Conservation (phyloP, 1,139 yeast genomes). For the Yamadazyma friedrichii region DNA sequence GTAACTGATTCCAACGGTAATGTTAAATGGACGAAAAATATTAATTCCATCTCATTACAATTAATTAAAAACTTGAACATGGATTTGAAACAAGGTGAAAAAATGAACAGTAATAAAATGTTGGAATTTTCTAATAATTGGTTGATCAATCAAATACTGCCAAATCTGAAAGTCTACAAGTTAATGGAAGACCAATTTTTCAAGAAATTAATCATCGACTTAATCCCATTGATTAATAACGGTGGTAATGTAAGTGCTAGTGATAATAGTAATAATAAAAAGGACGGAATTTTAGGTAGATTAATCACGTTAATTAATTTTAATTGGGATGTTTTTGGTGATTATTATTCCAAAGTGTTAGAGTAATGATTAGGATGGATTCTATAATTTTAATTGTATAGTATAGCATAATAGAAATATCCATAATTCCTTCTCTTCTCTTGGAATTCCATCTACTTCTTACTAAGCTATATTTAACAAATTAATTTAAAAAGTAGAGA, state of each 20-base stretch:
- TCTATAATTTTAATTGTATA: constrained; percentile 1
- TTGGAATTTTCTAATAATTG: constrained; percentile 69
- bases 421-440: too few relatives aligned
- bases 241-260: background rate
- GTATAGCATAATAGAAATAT: constrained; percentile 1
- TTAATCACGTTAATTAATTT: constrained; percentile 60
- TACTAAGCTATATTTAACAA: too few relatives aligned
- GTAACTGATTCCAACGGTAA: constrained; percentile 85
- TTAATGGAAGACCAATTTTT: constrained; percentile 71
- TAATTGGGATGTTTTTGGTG: constrained; percentile 75
- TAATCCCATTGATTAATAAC: constrained; percentile 20
- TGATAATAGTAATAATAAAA: constrained; percentile 1
- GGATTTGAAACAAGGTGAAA: background rate
- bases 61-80: constrained; percentile 46
- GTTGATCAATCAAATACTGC: constrained; percentile 85
- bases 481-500: too few relatives aligned
- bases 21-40: constrained; percentile 86
- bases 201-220: constrained; percentile 43
- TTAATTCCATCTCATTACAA: constrained; percentile 71
- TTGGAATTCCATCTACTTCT: too few relatives aligned
- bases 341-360: constrained; percentile 31
- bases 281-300: constrained; percentile 47
- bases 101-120: constrained; percentile 15
- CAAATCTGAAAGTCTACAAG: constrained; percentile 74
- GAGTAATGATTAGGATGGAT: background rate